These are phyloP conservation scores for Arachnomyces sp. DNA, from an alignment of 2,329 filamentous ascomycete species.

Conservation along the genomic window DNA sequence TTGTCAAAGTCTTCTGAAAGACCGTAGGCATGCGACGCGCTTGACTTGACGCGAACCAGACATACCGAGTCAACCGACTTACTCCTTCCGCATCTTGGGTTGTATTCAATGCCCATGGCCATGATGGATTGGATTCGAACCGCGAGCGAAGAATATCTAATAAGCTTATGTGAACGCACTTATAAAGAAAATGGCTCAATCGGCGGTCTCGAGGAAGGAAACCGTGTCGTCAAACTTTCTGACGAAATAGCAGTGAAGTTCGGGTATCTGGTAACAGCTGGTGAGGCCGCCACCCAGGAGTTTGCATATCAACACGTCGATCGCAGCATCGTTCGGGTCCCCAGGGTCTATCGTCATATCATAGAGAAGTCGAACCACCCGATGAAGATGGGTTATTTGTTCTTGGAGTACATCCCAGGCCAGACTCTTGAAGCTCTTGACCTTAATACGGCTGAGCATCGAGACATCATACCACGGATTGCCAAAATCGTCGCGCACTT, in stretches of 20 bases:
- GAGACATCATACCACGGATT: conserved; percentile 9
- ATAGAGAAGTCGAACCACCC: not conserved
- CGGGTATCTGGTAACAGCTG: conserved; percentile 12
- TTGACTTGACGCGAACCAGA: no score
- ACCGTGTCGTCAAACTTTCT: conserved; percentile 10
- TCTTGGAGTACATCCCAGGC: conserved; percentile 12
- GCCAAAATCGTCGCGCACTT: conserved; percentile 10
- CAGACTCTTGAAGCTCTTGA: conserved; percentile 9
- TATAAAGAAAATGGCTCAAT: no score
- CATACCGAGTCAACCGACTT: no score
- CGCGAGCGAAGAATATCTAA: no score
- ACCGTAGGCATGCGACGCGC: no score
- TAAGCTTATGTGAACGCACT: no score
- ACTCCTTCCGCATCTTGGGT: no score
- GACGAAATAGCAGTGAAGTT: conserved; percentile 14
- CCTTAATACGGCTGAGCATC: conserved; percentile 3
- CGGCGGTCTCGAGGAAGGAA: conserved; percentile 3
- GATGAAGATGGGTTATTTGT: conserved; percentile 9
- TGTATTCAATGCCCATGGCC: no score
- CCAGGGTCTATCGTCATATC: conserved; percentile 12
- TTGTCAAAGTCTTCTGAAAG: no score
- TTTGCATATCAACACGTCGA: conserved; percentile 11
- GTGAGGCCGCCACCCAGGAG: conserved; percentile 8
- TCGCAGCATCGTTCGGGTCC: conserved; percentile 11
- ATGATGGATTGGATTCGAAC: no score